A percentile compares a stretch with the other conserved stretches of the same genome.
Evolutionary conservation across 257 asterid genomes (phyloP).

Genomic region (Rauvolfia tetraphylla): DNA sequence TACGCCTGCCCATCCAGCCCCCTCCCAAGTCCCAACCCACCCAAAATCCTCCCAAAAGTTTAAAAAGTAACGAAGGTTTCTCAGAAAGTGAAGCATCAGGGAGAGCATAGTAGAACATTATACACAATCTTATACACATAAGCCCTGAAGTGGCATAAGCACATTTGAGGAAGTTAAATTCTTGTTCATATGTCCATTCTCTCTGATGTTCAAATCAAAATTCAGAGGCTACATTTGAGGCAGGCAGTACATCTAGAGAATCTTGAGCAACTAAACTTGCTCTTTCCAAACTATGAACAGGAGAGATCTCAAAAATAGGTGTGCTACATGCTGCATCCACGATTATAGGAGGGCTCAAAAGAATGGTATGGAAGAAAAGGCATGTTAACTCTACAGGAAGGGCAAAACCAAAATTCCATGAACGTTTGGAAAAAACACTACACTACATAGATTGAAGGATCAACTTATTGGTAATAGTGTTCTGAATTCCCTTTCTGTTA

Average conservation of each 20-base stretch:
- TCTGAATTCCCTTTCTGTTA: conserved; percentile 78
- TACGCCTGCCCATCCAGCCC: too few relatives aligned
- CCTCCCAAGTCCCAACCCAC: too few relatives aligned
- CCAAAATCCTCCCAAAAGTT: neutral
- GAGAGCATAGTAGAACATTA: neutral
- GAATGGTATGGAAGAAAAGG: conserved; percentile 4
- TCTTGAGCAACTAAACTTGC: conserved; percentile 1
- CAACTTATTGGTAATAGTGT: conserved; percentile 48
- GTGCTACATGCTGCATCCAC: conserved; percentile 8
- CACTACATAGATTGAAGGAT: neutral
- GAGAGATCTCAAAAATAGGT: neutral
- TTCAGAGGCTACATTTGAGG: neutral
- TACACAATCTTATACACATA: neutral
- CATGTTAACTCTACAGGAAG: conserved; percentile 9
- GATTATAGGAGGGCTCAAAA: neutral
- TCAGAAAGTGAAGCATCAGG: neutral
- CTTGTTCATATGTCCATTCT: neutral
- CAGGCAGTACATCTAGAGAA: neutral
- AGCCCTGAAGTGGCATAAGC: neutral
- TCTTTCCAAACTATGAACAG: neutral
- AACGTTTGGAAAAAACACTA: neutral
- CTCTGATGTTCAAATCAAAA: neutral
- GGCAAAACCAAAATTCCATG: neutral
- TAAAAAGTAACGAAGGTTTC: neutral
- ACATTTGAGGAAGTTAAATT: neutral